phyloP scores from a whole-genome alignment of 345 rosid species.

The Erodium maritimum region DNA sequence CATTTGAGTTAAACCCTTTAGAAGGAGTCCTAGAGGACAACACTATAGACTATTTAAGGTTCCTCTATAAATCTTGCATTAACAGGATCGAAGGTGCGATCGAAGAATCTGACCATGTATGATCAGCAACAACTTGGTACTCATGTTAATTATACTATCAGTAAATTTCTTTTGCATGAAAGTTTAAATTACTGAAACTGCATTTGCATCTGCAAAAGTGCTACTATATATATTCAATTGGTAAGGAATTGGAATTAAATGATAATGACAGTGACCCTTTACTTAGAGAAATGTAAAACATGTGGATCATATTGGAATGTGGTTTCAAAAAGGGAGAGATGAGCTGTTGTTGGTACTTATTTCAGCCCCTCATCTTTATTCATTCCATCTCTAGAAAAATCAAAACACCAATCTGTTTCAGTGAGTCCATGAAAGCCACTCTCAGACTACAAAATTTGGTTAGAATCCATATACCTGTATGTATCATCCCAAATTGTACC shows the following conservation, averaged over 20 bases:
- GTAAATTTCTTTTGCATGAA: not conserved
- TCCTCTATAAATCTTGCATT: slow-evolving; percentile 39
- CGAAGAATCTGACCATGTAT: slow-evolving; percentile 14
- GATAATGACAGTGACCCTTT: not conserved
- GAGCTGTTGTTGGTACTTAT: not conserved
- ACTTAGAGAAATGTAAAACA: not conserved
- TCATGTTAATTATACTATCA: slow-evolving; percentile 3
- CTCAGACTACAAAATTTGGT: slow-evolving; percentile 21
- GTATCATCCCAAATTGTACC: too few species aligned
- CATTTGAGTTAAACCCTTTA: slow-evolving; percentile 30
- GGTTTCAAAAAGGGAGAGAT: not conserved
- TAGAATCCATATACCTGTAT: too few species aligned
- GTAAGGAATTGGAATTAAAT: not conserved
- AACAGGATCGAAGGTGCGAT: slow-evolving; percentile 32
- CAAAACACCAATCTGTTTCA: not conserved
- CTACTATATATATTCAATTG: too few species aligned
- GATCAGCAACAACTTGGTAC: slow-evolving; percentile 3
- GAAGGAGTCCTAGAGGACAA: slow-evolving; percentile 31
- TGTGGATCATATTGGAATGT: too few species aligned
- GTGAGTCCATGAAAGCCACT: slow-evolving; percentile 27
- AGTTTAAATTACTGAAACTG: too few species aligned
- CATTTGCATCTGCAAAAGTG: not conserved
- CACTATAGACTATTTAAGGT: slow-evolving; percentile 35
- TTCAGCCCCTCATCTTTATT: not conserved
- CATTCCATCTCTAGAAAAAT: not conserved